These are phyloP conservation scores for Boletus rubropictus DNA, from an alignment of 768 basidiomycete genomes.

Conservation along the genomic window DNA sequence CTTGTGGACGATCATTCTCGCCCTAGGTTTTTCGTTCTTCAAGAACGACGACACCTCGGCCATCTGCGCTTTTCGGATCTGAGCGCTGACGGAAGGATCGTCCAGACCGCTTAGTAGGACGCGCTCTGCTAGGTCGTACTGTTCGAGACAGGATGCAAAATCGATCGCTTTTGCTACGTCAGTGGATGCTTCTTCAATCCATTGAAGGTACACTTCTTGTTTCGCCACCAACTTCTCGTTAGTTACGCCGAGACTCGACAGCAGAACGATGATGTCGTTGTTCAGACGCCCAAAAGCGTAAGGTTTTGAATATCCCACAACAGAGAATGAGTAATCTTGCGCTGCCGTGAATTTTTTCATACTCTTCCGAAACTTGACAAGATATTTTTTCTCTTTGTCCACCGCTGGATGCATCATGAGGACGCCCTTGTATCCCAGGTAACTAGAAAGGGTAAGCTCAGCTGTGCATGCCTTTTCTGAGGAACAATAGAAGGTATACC, in stretches of 20 bases:
- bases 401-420: constrained; percentile 61
- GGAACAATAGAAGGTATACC: constrained; percentile 31
- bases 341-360: constrained; percentile 66
- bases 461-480: neutral
- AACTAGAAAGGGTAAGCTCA: constrained; percentile 33
- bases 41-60: constrained; percentile 46
- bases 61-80: constrained; percentile 42
- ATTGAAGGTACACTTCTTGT: constrained; percentile 53
- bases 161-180: constrained; percentile 49
- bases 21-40: constrained; percentile 49
- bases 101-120: constrained; percentile 54
- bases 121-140: constrained; percentile 46
- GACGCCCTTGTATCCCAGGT: constrained; percentile 69
- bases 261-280: constrained; percentile 62
- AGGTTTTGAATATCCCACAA: constrained; percentile 58
- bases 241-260: constrained; percentile 57
- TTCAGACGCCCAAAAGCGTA: constrained; percentile 63
- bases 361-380: constrained; percentile 57
- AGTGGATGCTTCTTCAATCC: constrained; percentile 47
- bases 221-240: constrained; percentile 49
- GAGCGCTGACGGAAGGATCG: constrained; percentile 33
- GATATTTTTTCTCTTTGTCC: constrained; percentile 39
- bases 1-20: constrained; percentile 56
- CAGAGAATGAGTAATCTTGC: constrained; percentile 55
- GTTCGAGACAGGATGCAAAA: constrained; percentile 47